Percentiles rank a stretch among this genome's conserved stretches.
phyloP scores from a whole-genome alignment of 805 yeast species.

The Sugiyamaella floridensis region DNA sequence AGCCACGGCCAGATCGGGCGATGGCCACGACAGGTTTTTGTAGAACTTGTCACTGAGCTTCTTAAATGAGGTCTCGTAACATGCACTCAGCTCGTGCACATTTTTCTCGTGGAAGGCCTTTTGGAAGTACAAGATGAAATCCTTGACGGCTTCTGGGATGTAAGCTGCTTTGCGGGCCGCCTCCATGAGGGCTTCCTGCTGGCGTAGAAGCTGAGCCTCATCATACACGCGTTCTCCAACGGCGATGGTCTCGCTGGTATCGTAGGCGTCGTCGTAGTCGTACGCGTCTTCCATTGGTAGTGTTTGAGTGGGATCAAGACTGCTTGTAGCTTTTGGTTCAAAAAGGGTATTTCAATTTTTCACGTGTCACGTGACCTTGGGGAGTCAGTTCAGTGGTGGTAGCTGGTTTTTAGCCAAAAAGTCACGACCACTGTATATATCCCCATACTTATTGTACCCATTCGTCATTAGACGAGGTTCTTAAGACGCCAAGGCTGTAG shows the following conservation, averaged over 20 bases:
- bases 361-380: not conserved
- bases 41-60: slow-evolving; percentile 41
- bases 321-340: too few relatives aligned
- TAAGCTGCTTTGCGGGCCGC: slow-evolving; percentile 19
- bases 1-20: slow-evolving; percentile 37
- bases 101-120: slow-evolving; percentile 37
- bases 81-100: slow-evolving; percentile 37
- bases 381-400: too few relatives aligned
- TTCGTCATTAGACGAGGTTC: too few relatives aligned
- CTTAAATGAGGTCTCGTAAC: slow-evolving; percentile 41
- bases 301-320: not conserved
- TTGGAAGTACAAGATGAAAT: slow-evolving; percentile 39
- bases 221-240: slow-evolving; percentile 25
- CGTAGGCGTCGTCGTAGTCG: slow-evolving; percentile 14
- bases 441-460: too few relatives aligned
- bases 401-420: too few relatives aligned
- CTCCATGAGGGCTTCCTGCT: slow-evolving; percentile 27
- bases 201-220: slow-evolving; percentile 28
- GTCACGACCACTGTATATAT: too few relatives aligned
- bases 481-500: too few relatives aligned
- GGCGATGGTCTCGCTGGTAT: slow-evolving; percentile 17
- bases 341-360: not conserved
- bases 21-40: slow-evolving; percentile 41
- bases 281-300: slow-evolving; percentile 16
- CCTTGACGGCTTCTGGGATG: slow-evolving; percentile 40